Evolutionary conservation across 73 alveolate genomes (phyloP).

Genomic region (Effrenium voratum): DNA sequence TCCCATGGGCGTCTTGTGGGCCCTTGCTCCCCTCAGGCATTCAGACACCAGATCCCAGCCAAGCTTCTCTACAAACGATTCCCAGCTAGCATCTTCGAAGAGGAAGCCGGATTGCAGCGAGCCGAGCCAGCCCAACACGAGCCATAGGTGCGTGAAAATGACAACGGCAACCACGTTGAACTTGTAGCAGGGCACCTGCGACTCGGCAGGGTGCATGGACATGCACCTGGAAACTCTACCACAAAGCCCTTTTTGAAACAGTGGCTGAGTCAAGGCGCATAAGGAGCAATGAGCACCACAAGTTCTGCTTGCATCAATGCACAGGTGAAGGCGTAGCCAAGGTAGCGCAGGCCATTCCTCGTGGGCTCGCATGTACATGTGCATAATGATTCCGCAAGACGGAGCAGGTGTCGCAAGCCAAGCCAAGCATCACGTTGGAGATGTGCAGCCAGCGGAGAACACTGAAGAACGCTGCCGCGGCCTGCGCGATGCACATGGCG

Average conservation of each 20-base stretch:
- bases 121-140: not conserved
- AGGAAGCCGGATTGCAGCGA: not conserved
- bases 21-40: too few relatives aligned
- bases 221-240: too few relatives aligned
- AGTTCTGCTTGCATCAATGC: conserved; percentile 9
- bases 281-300: conserved; percentile 3
- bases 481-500: conserved; percentile 25
- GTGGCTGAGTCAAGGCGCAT: too few relatives aligned
- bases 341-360: conserved; percentile 31
- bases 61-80: too few relatives aligned
- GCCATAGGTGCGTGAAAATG: not conserved
- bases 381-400: too few relatives aligned
- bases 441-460: conserved; percentile 23
- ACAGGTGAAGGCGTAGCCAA: conserved; percentile 28
- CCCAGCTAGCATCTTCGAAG: not conserved
- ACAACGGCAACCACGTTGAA: not conserved
- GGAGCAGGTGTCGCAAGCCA: too few relatives aligned
- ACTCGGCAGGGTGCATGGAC: too few relatives aligned
- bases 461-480: not conserved
- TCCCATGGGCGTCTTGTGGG: too few relatives aligned
- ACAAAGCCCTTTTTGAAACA: too few relatives aligned
- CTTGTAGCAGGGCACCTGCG: conserved; percentile 15
- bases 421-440: too few relatives aligned
- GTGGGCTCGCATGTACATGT: too few relatives aligned
- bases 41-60: too few relatives aligned